Percentiles rank a stretch among this genome's conserved stretches.
Conservation (phyloP, 805 yeast genomes). For the Kuraishia hungarica region DNA sequence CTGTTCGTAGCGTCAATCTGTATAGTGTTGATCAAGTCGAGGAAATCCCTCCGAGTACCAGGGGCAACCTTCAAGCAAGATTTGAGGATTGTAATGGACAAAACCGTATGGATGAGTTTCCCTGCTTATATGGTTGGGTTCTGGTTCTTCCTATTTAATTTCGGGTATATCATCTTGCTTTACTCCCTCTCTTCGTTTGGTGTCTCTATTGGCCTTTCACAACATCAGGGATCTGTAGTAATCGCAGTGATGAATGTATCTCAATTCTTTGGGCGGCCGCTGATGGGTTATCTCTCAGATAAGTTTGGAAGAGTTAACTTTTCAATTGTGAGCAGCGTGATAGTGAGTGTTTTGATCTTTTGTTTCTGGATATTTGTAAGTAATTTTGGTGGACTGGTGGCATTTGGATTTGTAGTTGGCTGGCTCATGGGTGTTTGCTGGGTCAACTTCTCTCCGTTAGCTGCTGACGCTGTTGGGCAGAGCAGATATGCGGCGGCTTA, state of each 20-base stretch:
- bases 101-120: constrained; percentile 9
- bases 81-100: constrained; percentile 7
- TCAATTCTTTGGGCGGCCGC: constrained; percentile 42
- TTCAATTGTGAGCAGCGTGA: constrained; percentile 24
- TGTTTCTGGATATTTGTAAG: constrained; percentile 33
- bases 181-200: constrained; percentile 41
- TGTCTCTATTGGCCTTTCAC: constrained; percentile 34
- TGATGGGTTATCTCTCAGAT: constrained; percentile 36
- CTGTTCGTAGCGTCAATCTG: constrained; percentile 30
- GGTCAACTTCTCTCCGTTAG: constrained; percentile 17
- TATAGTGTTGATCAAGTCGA: constrained; percentile 33
- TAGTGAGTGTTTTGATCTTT: constrained; percentile 27
- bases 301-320: constrained; percentile 37
- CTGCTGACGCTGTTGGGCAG: constrained; percentile 19
- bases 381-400: constrained; percentile 26
- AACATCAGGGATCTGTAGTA: constrained; percentile 32
- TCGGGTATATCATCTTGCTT: constrained; percentile 34
- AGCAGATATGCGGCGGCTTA: constrained; percentile 20
- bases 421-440: constrained; percentile 34
- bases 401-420: constrained; percentile 35
- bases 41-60: constrained; percentile 15
- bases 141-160: constrained; percentile 25
- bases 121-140: constrained; percentile 10
- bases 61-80: constrained; percentile 7
- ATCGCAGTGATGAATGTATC: constrained; percentile 37